These are phyloP conservation scores for Grosmannia penicillata DNA, from an alignment of 2,329 filamentous ascomycete genomes.

Conservation along the genomic window DNA sequence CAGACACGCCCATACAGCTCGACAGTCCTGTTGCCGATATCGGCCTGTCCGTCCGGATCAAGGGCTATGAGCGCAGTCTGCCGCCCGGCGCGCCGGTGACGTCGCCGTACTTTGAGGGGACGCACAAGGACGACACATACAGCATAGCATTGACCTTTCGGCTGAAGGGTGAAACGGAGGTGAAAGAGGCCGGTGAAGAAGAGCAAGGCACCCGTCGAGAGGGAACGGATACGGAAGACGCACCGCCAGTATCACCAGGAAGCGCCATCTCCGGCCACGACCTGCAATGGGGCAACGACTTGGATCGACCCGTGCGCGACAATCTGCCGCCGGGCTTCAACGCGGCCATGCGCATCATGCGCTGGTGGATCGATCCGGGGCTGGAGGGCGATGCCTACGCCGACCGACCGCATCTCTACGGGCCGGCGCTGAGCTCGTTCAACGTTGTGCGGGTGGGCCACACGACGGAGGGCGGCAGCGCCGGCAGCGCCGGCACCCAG, in stretches of 20 bases:
- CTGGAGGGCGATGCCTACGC: slow-evolving; percentile 82
- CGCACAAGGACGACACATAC: slow-evolving; percentile 62
- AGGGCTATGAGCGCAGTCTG: slow-evolving; percentile 46
- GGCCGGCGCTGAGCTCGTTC: slow-evolving; percentile 65
- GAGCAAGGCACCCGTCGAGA: no score
- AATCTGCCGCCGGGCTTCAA: slow-evolving; percentile 74
- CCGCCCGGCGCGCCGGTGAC: slow-evolving; percentile 53
- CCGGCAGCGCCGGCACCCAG: slow-evolving; percentile 24
- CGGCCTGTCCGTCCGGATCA: slow-evolving; percentile 61
- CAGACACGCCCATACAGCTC: slow-evolving; percentile 44
- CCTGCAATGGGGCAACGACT: slow-evolving; percentile 89
- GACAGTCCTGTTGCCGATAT: slow-evolving; percentile 48
- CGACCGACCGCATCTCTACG: slow-evolving; percentile 75
- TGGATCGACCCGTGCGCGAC: slow-evolving; percentile 79
- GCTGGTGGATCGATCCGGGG: slow-evolving; percentile 83
- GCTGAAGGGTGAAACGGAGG: slow-evolving; percentile 43
- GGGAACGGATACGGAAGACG: not conserved
- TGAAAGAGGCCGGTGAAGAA: not conserved
- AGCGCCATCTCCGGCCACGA: slow-evolving; percentile 49
- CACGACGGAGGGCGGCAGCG: not conserved
- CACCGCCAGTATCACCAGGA: not conserved
- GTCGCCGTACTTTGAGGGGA: slow-evolving; percentile 62
- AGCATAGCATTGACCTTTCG: slow-evolving; percentile 67
- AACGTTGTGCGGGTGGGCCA: slow-evolving; percentile 53
- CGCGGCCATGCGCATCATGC: slow-evolving; percentile 71